A percentile compares a stretch with the other conserved stretches of the same genome.
phyloP scores from a whole-genome alignment of 2,329 filamentous ascomycete genomes.

The Diatrype stigma region DNA sequence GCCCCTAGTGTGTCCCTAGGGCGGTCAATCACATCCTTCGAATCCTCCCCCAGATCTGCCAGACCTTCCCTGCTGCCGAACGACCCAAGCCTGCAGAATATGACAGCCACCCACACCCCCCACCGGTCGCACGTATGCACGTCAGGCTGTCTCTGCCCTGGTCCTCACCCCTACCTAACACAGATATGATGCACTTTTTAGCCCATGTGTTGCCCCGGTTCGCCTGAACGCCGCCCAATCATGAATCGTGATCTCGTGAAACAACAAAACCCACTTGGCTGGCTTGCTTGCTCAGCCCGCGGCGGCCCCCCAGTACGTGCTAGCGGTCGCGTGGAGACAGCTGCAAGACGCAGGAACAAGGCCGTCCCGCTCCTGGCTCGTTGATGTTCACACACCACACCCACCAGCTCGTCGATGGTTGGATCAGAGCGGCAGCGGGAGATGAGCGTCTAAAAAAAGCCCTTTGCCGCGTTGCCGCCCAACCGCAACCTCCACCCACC shows the following conservation, averaged over 20 bases:
- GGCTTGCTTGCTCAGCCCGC: conserved; percentile 15
- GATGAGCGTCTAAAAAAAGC: conserved; percentile 30
- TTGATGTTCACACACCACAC: conserved; percentile 20
- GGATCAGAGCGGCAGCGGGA: conserved; percentile 4
- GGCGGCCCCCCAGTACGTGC: conserved; percentile 22
- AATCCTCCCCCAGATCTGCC: conserved; percentile 9
- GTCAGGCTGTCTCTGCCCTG: conserved; percentile 21
- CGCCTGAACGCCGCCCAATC: conserved; percentile 44
- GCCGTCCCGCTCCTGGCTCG: conserved; percentile 18
- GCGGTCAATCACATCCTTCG: conserved; percentile 10
- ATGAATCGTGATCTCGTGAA: conserved; percentile 48
- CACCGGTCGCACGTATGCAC: conserved; percentile 23
- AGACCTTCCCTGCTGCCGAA: conserved; percentile 14
- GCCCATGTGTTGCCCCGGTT: conserved; percentile 29
- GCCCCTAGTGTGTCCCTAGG: conserved; percentile 30
- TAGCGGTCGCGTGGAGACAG: conserved; percentile 21
- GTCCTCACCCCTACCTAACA: conserved; percentile 20
- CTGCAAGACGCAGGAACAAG: conserved; percentile 28
- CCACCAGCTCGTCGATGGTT: conserved; percentile 1
- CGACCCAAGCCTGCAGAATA: conserved; percentile 20
- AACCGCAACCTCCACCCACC: conserved; percentile 17
- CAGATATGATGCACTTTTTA: conserved; percentile 43
- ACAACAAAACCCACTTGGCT: conserved; percentile 29
- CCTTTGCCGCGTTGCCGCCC: conserved; percentile 22
- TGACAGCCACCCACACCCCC: conserved; percentile 16